Base-by-base conservation (phyloP, 2,329 filamentous ascomycete species). In the Aspergillus ochraceoroseus region DNA sequence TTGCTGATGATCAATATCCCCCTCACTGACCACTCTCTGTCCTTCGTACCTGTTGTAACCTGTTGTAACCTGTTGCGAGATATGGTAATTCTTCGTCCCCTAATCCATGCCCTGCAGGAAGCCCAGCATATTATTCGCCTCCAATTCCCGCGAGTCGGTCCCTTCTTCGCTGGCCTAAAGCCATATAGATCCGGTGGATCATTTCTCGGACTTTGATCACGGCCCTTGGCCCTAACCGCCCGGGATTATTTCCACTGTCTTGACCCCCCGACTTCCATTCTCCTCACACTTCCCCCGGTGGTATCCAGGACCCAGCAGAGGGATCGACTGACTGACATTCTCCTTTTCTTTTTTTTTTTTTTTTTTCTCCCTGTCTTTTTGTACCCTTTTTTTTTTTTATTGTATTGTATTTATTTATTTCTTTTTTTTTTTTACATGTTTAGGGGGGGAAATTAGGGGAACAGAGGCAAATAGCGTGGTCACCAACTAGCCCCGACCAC, bases 231-330 rank as follows among this genome's bases (percentile, higher is more conserved):
- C 38, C 32, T 38, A 40, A 27, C 43, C 38, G 23, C 32, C 36
- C 23, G 20, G 20, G 20, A 22, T 49, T 59, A 57, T 61, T 59
- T 54, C 54, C 57, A 61, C 55, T 51, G 32, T 50, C 49, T 33
- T 46, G 39, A 42, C 46, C 31, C 31, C 46, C 43, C 39, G 41
- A 40, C 39, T 41, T n/a, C n/a, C n/a, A n/a, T n/a, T n/a, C n/a
- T n/a, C n/a, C n/a, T n/a, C n/a, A n/a, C n/a, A n/a, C n/a, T n/a
- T n/a, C n/a, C 38, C 40, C 44, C 46, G 32, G 38, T 36, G 40
- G 36, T 48, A 44, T 36, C 35, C 29, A 43, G 47, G 44, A 49
- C 41, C 47, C 43, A 48, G 37, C 41, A 43, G 42, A 46, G 40
- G 39, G 46, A 52, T 53, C 46, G 32, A 47, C 40, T 44, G 31